Percentiles rank a stretch among this genome's conserved stretches.
Evolutionary conservation across 495 filamentous ascomycete genomes (phyloP).

Genomic region (Podospora pseudoanserina): DNA sequence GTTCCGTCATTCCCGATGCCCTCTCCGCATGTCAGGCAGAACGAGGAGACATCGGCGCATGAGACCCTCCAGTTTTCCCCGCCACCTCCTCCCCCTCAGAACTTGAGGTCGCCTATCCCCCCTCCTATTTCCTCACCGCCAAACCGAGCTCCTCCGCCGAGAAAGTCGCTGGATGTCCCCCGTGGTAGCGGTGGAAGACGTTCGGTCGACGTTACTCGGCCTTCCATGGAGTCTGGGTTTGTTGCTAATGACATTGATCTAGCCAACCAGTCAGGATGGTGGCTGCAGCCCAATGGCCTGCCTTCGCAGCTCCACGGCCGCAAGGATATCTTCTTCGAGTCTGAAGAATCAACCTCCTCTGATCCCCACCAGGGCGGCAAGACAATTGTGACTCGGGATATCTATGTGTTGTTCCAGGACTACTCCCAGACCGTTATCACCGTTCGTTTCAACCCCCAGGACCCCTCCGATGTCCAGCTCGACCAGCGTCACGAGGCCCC

Average conservation of each 20-base stretch:
- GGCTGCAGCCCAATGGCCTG: conserved; percentile 67
- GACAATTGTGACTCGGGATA: conserved; percentile 66
- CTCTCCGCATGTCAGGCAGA: conserved; percentile 38
- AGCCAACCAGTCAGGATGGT: conserved; percentile 70
- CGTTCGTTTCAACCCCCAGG: conserved; percentile 70
- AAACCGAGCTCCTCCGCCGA: conserved; percentile 21
- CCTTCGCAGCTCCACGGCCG: conserved; percentile 80
- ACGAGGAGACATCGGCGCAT: conserved; percentile 28
- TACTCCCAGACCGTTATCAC: conserved; percentile 93
- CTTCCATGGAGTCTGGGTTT: conserved; percentile 67
- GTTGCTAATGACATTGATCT: conserved; percentile 88
- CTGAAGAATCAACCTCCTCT: conserved; percentile 69
- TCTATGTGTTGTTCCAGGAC: conserved; percentile 86
- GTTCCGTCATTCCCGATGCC: conserved; percentile 47
- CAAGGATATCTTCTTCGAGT: conserved; percentile 77
- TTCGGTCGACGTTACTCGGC: conserved; percentile 64
- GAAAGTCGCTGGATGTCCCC: conserved; percentile 68
- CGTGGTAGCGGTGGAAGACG: conserved; percentile 53
- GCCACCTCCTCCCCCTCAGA: conserved; percentile 25
- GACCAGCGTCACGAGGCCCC: conserved; percentile 88
- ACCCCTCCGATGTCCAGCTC: conserved; percentile 65
- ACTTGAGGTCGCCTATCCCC: conserved; percentile 44
- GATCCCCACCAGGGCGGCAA: conserved; percentile 59
- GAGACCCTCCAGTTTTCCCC: conserved; percentile 17
- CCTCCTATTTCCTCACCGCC: conserved; percentile 43